Base-by-base conservation (phyloP, 1,284 basidiomycete species). In the Leccinum ponderosum region DNA sequence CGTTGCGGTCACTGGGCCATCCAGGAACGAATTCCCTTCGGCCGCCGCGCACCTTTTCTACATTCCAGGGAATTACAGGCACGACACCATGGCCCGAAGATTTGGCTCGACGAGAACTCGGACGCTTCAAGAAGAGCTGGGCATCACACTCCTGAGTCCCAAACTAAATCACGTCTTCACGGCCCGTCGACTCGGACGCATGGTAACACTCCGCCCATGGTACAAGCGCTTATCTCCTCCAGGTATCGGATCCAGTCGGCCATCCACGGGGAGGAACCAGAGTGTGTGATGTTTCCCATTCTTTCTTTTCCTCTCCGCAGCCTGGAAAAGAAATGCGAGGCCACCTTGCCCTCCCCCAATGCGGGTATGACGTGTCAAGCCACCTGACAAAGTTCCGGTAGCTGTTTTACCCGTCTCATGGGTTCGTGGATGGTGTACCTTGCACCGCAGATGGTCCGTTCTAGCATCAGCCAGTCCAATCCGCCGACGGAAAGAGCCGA, bases 21-120 rank as follows among this genome's bases (percentile, higher is more conserved):
- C 53, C 66, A 69, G 72, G 72, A 66, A 71, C 69, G 55, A 57
- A 47, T 17, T n/a, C 29, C 51, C 64, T 69, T 66, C 64, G 61
- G 60, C 64, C 69, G 71, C 69, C 72, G 57, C 22, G 53, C 58
- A 58, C 58, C 51, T 66, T 59, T 70, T 63, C 59, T 70, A 54
- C 51, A 37, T 61, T 55, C 52, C 8, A 62, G 54, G 69, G 62
- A 62, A 63, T 63, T 65, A 54, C 67, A 68, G 66, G 67, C 59
- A 70, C 69, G 39, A 54, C 44, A 17, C 20, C 50, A 11, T 55
- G 35, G 35, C 15, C 33, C 27, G 53, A 56, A 64, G 20, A 64
- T 61, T 64, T 58, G 53, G 65, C 44, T 62, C n/a, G 14, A 57
- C 53, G 50, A 29, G 57, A 63, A 63, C 55, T 59, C 35, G 47